These are phyloP conservation scores for Globisporangium paroecandrum DNA, from an alignment of 352 stramenopile genomes.

Conservation along the genomic window DNA sequence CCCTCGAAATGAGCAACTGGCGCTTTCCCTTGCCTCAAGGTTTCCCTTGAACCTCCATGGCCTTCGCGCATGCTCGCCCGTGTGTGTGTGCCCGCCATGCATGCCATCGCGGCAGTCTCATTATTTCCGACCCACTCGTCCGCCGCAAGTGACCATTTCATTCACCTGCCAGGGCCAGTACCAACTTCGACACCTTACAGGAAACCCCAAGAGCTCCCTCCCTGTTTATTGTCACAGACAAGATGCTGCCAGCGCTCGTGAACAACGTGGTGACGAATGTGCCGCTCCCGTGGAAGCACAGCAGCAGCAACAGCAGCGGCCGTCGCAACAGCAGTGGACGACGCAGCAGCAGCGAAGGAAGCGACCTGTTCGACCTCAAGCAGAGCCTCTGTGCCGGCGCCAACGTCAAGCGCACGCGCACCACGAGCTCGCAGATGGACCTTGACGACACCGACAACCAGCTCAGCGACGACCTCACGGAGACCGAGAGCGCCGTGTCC, in stretches of 20 bases:
- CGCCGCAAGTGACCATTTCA: background rate
- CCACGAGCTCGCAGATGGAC: constrained; percentile 40
- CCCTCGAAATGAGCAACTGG: background rate
- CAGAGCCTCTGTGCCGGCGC: constrained; percentile 10
- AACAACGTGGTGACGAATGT: constrained; percentile 18
- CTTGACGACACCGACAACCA: constrained; percentile 35
- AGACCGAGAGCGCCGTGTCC: constrained; percentile 57
- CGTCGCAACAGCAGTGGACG: background rate
- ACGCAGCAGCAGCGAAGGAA: constrained; percentile 5
- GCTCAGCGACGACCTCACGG: constrained; percentile 39
- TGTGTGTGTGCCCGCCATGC: background rate
- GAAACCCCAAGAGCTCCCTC: background rate
- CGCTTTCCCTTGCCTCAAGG: background rate
- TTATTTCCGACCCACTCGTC: constrained; percentile 2
- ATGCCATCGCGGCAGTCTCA: background rate
- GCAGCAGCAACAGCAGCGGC: background rate
- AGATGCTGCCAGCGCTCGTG: constrained; percentile 23
- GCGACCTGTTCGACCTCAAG: constrained; percentile 16
- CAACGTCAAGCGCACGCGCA: constrained; percentile 29
- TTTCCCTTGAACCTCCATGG: background rate
- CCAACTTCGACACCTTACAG: background rate
- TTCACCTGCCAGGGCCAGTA: constrained; percentile 4
- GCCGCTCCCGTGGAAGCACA: constrained; percentile 10
- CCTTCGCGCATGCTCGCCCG: background rate
- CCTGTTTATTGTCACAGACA: constrained; percentile 3